Evolutionary conservation across 257 asterid species (phyloP), one percentile per base, ranked within the genome.

Genomic region (Jaltomata sinuosa): DNA sequence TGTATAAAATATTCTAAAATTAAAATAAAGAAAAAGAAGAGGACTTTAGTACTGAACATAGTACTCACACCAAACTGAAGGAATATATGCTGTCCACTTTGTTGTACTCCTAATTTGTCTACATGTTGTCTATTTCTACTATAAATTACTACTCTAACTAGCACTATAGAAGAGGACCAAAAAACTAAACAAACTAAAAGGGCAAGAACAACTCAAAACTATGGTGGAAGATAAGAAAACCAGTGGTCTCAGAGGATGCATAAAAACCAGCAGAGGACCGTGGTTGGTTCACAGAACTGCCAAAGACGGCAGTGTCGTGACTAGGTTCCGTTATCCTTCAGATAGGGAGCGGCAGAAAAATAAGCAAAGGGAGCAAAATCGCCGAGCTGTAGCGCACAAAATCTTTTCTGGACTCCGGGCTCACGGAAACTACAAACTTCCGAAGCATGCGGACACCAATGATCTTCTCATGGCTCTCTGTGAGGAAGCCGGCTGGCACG

Each of bases 401-500:
- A 95, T 95, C 83, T 95, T 95, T 54, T 87, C 89, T 0, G 96
- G 98, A 8, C 68, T 95, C 3, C 84, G 90, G 83, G 93, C 94
- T 82, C 92, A 91, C 19, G 98, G 96, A 2, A 89, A 90, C 90
- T 95, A 91, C 87, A 52, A 74, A 5, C 97, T 94, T 5, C 94
- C 96, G 0, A 92, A 87, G 80, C 94, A 95, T 11, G 90, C 94
- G 0, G 98, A 94, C 84, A 83, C 91, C 1, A 95, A 94, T 64
- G 98, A 94, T 84, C 89, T 95, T 32, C 94, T 95, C 84, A 92
- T 54, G 84, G 98, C 96, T 1, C 92, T 95, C 0, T 94, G 98
- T 53, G 71, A 86, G 7, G 98, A 95, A 81, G 98, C 97, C 4
- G 98, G 98, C 0, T 95, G 98, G 98, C 91, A 77, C 31, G 97